phyloP scores from a whole-genome alignment of 139 green algal genomes.

The Trebouxia sp. region DNA sequence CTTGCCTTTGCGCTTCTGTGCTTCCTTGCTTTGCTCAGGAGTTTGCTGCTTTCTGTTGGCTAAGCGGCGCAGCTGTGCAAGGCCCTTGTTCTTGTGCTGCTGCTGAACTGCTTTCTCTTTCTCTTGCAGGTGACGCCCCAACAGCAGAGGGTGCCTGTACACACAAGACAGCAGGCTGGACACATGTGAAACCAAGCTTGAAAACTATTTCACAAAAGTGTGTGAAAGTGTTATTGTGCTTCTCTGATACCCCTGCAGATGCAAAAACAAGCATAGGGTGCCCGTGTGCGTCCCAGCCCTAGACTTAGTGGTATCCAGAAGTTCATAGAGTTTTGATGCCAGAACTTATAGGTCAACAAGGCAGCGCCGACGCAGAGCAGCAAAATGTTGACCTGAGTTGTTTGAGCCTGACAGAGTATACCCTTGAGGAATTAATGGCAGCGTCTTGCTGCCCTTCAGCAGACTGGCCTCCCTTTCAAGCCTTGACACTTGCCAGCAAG shows the following conservation, averaged over 20 bases:
- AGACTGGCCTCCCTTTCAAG: background rate
- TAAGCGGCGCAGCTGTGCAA: constrained; percentile 12
- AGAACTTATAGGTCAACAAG: background rate
- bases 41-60: constrained; percentile 32
- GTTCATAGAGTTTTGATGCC: too few relatives aligned
- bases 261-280: too few relatives aligned
- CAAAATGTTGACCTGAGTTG: background rate
- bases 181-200: too few relatives aligned
- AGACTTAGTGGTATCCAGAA: too few relatives aligned
- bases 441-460: background rate
- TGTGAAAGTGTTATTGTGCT: too few relatives aligned
- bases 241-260: too few relatives aligned
- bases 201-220: too few relatives aligned
- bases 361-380: background rate
- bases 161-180: background rate
- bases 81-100: constrained; percentile 30
- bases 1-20: background rate
- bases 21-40: background rate
- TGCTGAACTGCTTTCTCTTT: constrained; percentile 36
- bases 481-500: constrained; percentile 8
- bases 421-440: too few relatives aligned
- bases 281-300: too few relatives aligned
- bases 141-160: constrained; percentile 74
- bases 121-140: constrained; percentile 58
- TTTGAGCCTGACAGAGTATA: constrained; percentile 30